These are phyloP conservation scores for Aegilops tauschii DNA, from an alignment of 176 grass and related monocot species.

Conservation along the genomic window DNA sequence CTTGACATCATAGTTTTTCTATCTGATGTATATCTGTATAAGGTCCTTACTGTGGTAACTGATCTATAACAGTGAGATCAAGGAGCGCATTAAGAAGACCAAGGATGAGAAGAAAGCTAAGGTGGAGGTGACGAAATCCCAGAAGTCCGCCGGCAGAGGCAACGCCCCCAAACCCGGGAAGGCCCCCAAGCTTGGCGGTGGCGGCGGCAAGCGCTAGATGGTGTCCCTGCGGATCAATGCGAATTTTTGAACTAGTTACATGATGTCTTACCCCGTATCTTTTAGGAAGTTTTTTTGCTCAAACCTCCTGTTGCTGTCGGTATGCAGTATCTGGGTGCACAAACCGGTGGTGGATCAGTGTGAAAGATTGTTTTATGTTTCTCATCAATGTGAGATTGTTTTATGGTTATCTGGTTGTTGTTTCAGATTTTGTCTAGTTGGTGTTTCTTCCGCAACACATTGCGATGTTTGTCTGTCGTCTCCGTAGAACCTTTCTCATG, in stretches of 20 bases:
- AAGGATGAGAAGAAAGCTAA: slow-evolving; percentile 67
- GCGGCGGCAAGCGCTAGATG: slow-evolving; percentile 51
- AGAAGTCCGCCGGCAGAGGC: slow-evolving; percentile 30
- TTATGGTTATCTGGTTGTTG: neutral
- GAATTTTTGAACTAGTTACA: neutral
- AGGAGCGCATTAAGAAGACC: slow-evolving; percentile 61
- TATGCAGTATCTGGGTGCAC: neutral
- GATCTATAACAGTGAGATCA: slow-evolving; percentile 47
- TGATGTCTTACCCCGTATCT: neutral
- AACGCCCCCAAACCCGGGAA: slow-evolving; percentile 34
- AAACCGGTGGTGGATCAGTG: neutral
- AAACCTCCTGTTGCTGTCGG: neutral
- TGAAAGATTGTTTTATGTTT: neutral
- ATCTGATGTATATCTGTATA: neutral
- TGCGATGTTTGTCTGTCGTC: neutral
- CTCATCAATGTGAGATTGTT: too few relatives aligned
- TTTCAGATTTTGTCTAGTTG: neutral
- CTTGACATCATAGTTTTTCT: neutral
- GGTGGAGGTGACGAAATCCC: slow-evolving; percentile 36
- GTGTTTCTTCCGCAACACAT: neutral
- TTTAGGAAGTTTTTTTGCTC: slow-evolving; percentile 5
- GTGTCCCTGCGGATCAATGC: neutral
- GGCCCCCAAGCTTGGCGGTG: slow-evolving; percentile 54
- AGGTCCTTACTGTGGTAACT: neutral
- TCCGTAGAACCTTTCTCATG: too few relatives aligned